These are phyloP conservation scores for Vitellaria paradoxa DNA, from an alignment of 179 eudicot genomes.

Conservation along the genomic window DNA sequence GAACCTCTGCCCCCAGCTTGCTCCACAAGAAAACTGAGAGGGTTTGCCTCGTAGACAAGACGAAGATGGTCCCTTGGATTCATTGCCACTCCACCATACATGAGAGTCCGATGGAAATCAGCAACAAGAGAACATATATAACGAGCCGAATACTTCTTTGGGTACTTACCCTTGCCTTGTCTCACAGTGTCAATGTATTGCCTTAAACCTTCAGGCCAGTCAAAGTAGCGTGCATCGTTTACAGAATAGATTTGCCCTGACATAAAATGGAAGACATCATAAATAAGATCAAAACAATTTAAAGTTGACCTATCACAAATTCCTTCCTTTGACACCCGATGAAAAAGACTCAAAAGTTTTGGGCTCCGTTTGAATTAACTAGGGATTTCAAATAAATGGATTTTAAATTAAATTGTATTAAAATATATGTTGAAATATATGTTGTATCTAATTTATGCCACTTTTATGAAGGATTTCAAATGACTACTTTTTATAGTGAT, in stretches of 20 bases:
- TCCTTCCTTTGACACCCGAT: background rate
- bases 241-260: constrained; percentile 97
- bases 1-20: constrained; percentile 97
- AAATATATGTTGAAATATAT: too few relatives aligned
- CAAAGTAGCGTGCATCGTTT: constrained; percentile 97
- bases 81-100: constrained; percentile 97
- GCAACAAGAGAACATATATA: constrained; percentile 98
- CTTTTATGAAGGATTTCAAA: too few relatives aligned
- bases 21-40: constrained; percentile 84
- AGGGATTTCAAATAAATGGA: too few relatives aligned
- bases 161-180: constrained; percentile 89
- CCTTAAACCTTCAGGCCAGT: constrained; percentile 96
- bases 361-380: too few relatives aligned
- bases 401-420: too few relatives aligned
- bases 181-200: constrained; percentile 83
- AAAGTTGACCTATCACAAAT: background rate
- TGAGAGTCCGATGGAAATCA: constrained; percentile 89
- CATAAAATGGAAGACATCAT: constrained; percentile 18
- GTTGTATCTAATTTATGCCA: too few relatives aligned
- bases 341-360: too few relatives aligned
- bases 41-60: constrained; percentile 93
- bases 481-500: too few relatives aligned
- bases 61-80: constrained; percentile 99
- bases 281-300: constrained; percentile 2
- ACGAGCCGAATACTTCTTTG: constrained; percentile 93